These are phyloP conservation scores for Umbelopsis isabellina DNA, from an alignment of 192 early-diverging fungal species.

Conservation along the genomic window DNA sequence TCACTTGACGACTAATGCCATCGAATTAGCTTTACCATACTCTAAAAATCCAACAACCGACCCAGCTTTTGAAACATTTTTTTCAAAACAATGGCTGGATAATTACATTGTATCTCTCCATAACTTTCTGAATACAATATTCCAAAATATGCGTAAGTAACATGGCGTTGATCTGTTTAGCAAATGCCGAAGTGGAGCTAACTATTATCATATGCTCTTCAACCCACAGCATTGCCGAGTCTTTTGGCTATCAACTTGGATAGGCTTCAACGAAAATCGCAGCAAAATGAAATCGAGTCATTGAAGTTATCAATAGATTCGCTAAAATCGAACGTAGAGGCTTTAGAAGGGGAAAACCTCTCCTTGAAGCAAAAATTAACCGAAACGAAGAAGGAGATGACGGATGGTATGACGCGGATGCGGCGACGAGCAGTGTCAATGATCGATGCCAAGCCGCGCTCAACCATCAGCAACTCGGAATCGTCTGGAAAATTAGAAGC, in stretches of 20 bases:
- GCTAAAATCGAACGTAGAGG: conserved; percentile 29
- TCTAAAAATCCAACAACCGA: conserved; percentile 57
- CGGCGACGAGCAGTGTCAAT: conserved; percentile 38
- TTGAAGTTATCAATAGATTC: conserved; percentile 32
- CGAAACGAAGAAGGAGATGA: conserved; percentile 41
- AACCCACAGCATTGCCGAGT: conserved; percentile 53
- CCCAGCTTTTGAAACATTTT: conserved; percentile 61
- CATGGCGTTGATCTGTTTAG: neutral
- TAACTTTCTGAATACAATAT: conserved; percentile 65
- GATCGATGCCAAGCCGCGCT: neutral
- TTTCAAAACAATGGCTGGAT: conserved; percentile 66
- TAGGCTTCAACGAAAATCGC: conserved; percentile 44
- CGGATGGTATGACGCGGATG: conserved; percentile 39
- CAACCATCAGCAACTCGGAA: neutral
- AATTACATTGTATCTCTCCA: conserved; percentile 61
- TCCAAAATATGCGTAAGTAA: conserved; percentile 67
- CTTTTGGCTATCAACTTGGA: conserved; percentile 60
- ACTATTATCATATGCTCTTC: neutral
- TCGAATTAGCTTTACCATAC: conserved; percentile 55
- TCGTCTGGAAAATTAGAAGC: neutral
- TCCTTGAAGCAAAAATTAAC: conserved; percentile 36
- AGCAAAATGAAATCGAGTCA: conserved; percentile 37
- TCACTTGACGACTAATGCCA: neutral
- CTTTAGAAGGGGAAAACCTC: conserved; percentile 38
- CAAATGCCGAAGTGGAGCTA: neutral